Percentiles rank a stretch among this genome's conserved stretches.
These are phyloP conservation scores for Colletotrichum tropicale DNA, from an alignment of 2,329 filamentous ascomycete species.

Conservation along the genomic window DNA sequence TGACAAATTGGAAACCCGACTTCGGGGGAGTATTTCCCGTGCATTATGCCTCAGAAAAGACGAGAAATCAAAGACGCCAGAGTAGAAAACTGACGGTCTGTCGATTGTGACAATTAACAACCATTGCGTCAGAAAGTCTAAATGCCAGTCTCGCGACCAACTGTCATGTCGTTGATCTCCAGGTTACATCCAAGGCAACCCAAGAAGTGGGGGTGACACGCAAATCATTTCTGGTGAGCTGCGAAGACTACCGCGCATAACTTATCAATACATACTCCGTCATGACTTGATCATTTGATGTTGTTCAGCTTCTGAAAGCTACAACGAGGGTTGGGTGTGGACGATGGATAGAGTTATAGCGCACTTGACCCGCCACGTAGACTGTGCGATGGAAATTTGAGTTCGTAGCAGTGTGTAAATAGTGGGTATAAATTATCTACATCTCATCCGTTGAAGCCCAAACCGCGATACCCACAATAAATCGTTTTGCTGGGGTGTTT, in stretches of 20 bases:
- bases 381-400: rapidly evolving
- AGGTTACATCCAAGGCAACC: not conserved
- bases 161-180: too few species aligned
- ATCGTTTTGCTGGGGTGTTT: too few species aligned
- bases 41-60: too few species aligned
- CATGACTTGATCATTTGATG: rapidly evolving
- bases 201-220: not conserved
- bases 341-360: rapidly evolving
- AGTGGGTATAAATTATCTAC: rapidly evolving
- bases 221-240: not conserved
- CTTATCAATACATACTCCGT: not conserved
- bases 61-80: too few species aligned
- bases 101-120: too few species aligned
- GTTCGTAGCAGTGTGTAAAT: rapidly evolving
- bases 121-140: too few species aligned
- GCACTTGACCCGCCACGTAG: rapidly evolving
- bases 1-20: too few species aligned
- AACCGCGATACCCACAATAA: too few species aligned
- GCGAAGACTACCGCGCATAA: rapidly evolving
- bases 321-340: rapidly evolving
- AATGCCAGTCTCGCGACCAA: too few species aligned
- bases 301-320: not conserved
- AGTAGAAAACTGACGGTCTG: too few species aligned
- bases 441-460: not conserved
- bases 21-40: too few species aligned